Evolutionary conservation across 495 filamentous ascomycete genomes (phyloP).

Genomic region (Penicillium robsamsonii): DNA sequence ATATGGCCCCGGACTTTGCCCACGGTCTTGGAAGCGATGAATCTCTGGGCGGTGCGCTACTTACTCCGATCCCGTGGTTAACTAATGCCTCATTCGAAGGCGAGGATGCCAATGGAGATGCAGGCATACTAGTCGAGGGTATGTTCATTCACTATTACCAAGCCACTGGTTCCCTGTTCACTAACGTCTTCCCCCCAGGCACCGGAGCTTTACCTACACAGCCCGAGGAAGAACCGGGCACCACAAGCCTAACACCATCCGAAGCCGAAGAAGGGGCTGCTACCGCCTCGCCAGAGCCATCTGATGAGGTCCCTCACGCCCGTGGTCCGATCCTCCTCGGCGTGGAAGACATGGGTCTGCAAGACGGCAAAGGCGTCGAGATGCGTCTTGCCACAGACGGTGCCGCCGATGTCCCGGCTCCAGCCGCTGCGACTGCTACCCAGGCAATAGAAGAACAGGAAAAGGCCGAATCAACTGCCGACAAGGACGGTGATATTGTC

Average conservation of each 20-base stretch:
- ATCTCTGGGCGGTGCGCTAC: constrained; percentile 80
- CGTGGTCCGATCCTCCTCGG: constrained; percentile 80
- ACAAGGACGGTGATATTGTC: constrained; percentile 45
- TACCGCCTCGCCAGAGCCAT: constrained; percentile 28
- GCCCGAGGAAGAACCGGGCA: constrained; percentile 13
- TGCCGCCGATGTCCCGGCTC: constrained; percentile 14
- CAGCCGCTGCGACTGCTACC: constrained; percentile 15
- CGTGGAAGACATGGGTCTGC: constrained; percentile 81
- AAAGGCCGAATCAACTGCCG: constrained; percentile 20
- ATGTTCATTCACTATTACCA: constrained; percentile 48
- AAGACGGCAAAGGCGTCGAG: constrained; percentile 54
- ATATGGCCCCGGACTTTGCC: constrained; percentile 29
- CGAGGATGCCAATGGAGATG: constrained; percentile 25
- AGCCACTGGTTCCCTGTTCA: constrained; percentile 14
- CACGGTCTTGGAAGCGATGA: constrained; percentile 73
- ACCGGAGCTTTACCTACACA: constrained; percentile 21
- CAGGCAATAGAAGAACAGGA: constrained; percentile 8
- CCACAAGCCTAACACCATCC: constrained; percentile 11
- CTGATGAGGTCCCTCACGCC: constrained; percentile 69
- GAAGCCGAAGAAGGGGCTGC: constrained; percentile 34
- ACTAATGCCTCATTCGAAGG: constrained; percentile 37
- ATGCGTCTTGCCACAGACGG: constrained; percentile 32
- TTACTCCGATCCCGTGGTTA: constrained; percentile 94
- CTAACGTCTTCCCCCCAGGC: constrained; percentile 10
- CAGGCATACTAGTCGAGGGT: constrained; percentile 25